phyloP scores from a whole-genome alignment of 1,284 basidiomycete genomes.

The Amylostereum areolatum region DNA sequence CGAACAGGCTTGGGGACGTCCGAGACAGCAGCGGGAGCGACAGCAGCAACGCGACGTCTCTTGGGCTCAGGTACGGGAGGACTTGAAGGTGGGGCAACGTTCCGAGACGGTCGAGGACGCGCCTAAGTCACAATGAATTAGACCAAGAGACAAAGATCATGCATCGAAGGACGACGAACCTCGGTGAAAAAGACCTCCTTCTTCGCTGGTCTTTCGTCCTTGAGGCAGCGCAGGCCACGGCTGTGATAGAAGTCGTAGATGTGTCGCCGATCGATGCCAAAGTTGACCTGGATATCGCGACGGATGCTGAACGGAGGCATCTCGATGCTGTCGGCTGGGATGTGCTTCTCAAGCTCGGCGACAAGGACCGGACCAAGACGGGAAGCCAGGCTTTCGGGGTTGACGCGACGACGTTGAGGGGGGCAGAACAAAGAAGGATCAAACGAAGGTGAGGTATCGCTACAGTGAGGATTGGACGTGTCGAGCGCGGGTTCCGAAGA shows the following conservation, averaged over 20 bases:
- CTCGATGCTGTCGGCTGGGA: conserved; percentile 57
- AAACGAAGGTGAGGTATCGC: not conserved
- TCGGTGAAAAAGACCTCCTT: conserved; percentile 14
- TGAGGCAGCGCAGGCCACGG: conserved; percentile 38
- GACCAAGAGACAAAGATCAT: not conserved
- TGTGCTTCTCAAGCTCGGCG: conserved; percentile 58
- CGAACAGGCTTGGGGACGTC: conserved; percentile 6
- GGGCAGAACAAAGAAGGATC: conserved; percentile 1
- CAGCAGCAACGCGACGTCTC: conserved; percentile 8
- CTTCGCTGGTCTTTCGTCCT: conserved; percentile 15
- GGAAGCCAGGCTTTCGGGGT: conserved; percentile 48
- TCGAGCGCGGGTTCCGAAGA: too few relatives aligned
- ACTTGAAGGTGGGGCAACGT: conserved; percentile 1
- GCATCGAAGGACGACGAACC: conserved; percentile 5
- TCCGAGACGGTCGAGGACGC: conserved; percentile 8
- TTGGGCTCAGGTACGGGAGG: conserved; percentile 5
- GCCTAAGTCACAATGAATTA: conserved; percentile 1
- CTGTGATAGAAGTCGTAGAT: conserved; percentile 73
- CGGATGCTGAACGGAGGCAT: conserved; percentile 69
- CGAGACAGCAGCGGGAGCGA: conserved; percentile 3
- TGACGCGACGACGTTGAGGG: conserved; percentile 25
- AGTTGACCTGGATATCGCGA: conserved; percentile 61
- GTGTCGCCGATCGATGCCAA: conserved; percentile 62
- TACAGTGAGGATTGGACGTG: too few relatives aligned
- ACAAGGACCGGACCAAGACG: conserved; percentile 62